Evolutionary conservation across 1,139 yeast species (phyloP), one percentile per base, ranked within the genome.

Genomic region (Protomyces lactucae-debilis): DNA sequence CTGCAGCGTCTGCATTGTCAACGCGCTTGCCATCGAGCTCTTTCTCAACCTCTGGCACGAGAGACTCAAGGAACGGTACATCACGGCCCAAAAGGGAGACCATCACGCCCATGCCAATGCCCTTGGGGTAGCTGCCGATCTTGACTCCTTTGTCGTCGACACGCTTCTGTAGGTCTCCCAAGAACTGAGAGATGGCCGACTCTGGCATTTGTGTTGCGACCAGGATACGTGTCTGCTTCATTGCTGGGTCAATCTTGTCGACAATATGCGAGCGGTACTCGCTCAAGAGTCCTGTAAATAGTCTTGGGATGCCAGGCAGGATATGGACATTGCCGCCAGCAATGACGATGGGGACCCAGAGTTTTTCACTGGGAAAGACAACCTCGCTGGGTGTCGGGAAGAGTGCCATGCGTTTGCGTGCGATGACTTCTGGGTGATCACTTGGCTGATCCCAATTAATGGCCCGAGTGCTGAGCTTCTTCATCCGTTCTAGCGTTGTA

Each of bases 321-420:
- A 90, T 82, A 71, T 83, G 86, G 1, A 88, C 85, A 69, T 83
- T 82, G 53, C 81, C 72, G 60, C 85, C 79, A 23, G 90, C 76
- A 0, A 84, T 83, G 1, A 88, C 90, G 5, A 88, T 80, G 0
- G 96, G 97, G 4, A 89, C 95, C 97, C 97, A 90, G 21, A 86
- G 77, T 14, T 81, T 77, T 2, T 82, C 84, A 39, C 80, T 78
- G 0, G 84, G 78, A 71, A 80, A 88, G 59, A 80, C 76, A 1
- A 86, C 87, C 12, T 73, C 71, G 4, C 75, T 70, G 21, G 68
- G 65, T 9, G 56, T 54, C 10, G 71, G 71, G 61, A 90, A 78
- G 0, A 86, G 83, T 0, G 95, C 95, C 96, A 90, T 90, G 61
- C 88, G 79, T 70, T 84, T 79, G 68, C 83, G 86, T 1, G 93